A percentile compares a stretch with the other conserved stretches of the same genome.
Evolutionary conservation across 1,284 basidiomycete species (phyloP).

Genomic region (Cryptococcus sp.): DNA sequence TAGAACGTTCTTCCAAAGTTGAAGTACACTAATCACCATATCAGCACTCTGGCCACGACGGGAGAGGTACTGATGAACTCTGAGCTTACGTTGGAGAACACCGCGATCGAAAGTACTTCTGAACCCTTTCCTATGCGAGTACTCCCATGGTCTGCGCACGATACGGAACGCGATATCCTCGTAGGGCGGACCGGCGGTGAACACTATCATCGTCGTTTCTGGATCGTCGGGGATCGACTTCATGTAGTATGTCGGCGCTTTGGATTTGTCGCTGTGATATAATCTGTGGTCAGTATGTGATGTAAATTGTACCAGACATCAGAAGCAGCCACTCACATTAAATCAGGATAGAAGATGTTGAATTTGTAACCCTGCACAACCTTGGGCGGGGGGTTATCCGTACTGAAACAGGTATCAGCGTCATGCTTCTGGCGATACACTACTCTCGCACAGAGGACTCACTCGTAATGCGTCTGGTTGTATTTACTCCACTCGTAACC

Average conservation of each 20-base stretch:
- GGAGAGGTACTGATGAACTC: not conserved
- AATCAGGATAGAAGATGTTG: conserved; percentile 55
- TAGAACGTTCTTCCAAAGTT: conserved; percentile 51
- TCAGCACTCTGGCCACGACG: not conserved
- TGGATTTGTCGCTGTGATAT: conserved; percentile 75
- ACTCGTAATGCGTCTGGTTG: conserved; percentile 99
- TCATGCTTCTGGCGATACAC: not conserved
- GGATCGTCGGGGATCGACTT: conserved; percentile 88
- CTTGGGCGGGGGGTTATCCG: conserved; percentile 95
- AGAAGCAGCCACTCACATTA: conserved; percentile 38
- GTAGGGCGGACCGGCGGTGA: conserved; percentile 96
- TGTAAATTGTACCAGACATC: not conserved
- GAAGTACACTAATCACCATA: conserved; percentile 45
- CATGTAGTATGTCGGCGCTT: conserved; percentile 93
- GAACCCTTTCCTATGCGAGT: conserved; percentile 71
- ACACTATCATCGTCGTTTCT: conserved; percentile 90
- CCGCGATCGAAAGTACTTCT: conserved; percentile 61
- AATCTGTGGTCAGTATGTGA: not conserved
- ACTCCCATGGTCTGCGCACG: conserved; percentile 97
- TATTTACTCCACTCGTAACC: conserved; percentile 99
- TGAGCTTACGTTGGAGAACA: conserved; percentile 54
- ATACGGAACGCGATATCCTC: conserved; percentile 99
- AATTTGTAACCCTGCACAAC: conserved; percentile 98
- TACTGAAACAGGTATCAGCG: conserved; percentile 41
- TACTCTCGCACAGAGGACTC: conserved; percentile 47